phyloP scores from a whole-genome alignment of 1,284 basidiomycete genomes.

The Ganoderma lingzhi region DNA sequence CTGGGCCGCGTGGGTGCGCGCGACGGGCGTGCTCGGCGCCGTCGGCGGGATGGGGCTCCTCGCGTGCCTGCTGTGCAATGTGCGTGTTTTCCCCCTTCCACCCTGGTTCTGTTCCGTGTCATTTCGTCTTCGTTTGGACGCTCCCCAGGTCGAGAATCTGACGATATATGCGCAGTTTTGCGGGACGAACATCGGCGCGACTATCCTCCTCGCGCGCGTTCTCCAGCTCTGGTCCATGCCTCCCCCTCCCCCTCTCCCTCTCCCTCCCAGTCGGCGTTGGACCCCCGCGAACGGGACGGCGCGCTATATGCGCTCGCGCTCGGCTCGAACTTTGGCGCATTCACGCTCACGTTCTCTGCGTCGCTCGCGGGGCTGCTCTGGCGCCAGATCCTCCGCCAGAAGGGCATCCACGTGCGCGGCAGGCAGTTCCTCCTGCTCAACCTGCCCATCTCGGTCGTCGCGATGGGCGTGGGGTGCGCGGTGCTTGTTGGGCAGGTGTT shows the following conservation, averaged over 20 bases:
- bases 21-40: slow-evolving; percentile 52
- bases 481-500: slow-evolving; percentile 39
- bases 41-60: slow-evolving; percentile 56
- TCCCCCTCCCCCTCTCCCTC: slow-evolving; percentile 2
- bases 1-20: slow-evolving; percentile 60
- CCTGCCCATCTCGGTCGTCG: slow-evolving; percentile 43
- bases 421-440: slow-evolving; percentile 82
- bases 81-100: slow-evolving; percentile 41
- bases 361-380: slow-evolving; percentile 93
- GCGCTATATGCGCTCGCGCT: slow-evolving; percentile 73
- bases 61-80: slow-evolving; percentile 85
- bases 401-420: slow-evolving; percentile 75
- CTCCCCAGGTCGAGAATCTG: too few species aligned
- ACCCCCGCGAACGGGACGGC: slow-evolving; percentile 45
- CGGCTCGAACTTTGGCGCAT: slow-evolving; percentile 92
- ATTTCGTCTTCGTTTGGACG: too few species aligned
- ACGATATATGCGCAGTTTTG: slow-evolving; percentile 61
- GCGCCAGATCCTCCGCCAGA: slow-evolving; percentile 82
- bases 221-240: slow-evolving; percentile 50
- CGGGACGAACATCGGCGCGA: slow-evolving; percentile 96
- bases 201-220: slow-evolving; percentile 84
- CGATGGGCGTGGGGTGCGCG: slow-evolving; percentile 38
- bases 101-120: not conserved
- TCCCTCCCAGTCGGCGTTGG: slow-evolving; percentile 25
- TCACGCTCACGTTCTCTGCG: slow-evolving; percentile 90